Evolutionary conservation across 306 rosid genomes (phyloP), one percentile per base, ranked within the genome.

Genomic region (Elaeagnus macrophylla): DNA sequence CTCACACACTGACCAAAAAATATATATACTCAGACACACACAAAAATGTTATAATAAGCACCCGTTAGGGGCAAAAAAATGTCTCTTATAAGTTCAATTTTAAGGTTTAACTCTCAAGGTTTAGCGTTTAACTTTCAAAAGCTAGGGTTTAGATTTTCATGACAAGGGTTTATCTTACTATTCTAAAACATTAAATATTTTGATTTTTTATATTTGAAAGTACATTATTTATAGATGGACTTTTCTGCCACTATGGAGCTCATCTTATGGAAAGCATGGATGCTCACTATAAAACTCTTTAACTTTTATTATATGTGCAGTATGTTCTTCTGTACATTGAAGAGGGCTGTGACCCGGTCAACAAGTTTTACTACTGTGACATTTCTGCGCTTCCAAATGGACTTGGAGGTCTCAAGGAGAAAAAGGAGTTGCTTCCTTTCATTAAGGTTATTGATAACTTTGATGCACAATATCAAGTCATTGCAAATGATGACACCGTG

Each of bases 281-380:
- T 25, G 32, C 32, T n/a, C 32, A 25, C 32, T 5, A 25, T 25
- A 25, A 25, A 3, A 25, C 3, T 25, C 32, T 53, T 53, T 19
- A 15, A 42, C 47, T 66, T 37, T 52, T 77, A 70, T 54, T 66
- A 10, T 54, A 41, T 65, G 44, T 74, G 66, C 83, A 90, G 93
- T 91, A 84, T 68, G 70, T 79, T 59, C 77, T 82, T 66, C 68
- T 87, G 62, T 10, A 57, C 51, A 77, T 80, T 48, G 59, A 11
- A 1, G 89, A 91, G 77, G 95, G 95, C 39, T 87, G 99, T 40
- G 96, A 82, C 66, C 95, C 99, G 18, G 87, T 82, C 64, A 91
- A 91, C 83, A 84, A 87, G 60, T 72, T 87, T 25, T 91, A 91
- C 75, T 91, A 87, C 64, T 84, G 81, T 61, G 77, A 87, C 81